Conservation (phyloP, 1,284 basidiomycete genomes). For the Entoloma clypeatum region DNA sequence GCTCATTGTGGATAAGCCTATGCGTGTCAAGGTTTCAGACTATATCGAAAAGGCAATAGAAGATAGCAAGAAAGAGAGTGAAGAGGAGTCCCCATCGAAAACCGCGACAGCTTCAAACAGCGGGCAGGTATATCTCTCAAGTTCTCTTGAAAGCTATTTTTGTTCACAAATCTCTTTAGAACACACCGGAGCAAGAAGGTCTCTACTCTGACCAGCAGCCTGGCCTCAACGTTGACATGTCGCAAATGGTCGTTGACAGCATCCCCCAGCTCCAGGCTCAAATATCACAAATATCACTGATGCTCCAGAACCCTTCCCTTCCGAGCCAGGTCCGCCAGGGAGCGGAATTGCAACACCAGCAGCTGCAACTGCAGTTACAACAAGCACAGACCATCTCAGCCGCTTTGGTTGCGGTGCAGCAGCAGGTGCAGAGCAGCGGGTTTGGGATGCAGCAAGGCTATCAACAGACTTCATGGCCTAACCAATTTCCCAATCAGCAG, state of each 20-base stretch:
- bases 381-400: conserved; percentile 68
- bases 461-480: conserved; percentile 40
- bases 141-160: background rate
- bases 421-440: conserved; percentile 30
- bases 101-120: conserved; percentile 16
- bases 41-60: conserved; percentile 86
- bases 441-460: conserved; percentile 37
- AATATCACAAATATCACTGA: conserved; percentile 67
- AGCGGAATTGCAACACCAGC: conserved; percentile 72
- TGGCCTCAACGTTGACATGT: conserved; percentile 56
- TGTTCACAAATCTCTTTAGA: conserved; percentile 13
- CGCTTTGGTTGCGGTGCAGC: conserved; percentile 52
- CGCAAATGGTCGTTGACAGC: conserved; percentile 65
- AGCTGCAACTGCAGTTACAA: conserved; percentile 71
- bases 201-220: conserved; percentile 64
- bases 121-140: conserved; percentile 19
- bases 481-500: conserved; percentile 59
- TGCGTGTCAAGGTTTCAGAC: conserved; percentile 70
- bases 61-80: conserved; percentile 70
- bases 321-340: conserved; percentile 70
- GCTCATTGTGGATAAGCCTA: conserved; percentile 73
- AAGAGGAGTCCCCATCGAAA: conserved; percentile 34
- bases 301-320: conserved; percentile 72
- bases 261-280: conserved; percentile 79
- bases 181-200: conserved; percentile 49